Evolutionary conservation across 2,329 filamentous ascomycete species (phyloP).

Genomic region (Orbilia javanica): DNA sequence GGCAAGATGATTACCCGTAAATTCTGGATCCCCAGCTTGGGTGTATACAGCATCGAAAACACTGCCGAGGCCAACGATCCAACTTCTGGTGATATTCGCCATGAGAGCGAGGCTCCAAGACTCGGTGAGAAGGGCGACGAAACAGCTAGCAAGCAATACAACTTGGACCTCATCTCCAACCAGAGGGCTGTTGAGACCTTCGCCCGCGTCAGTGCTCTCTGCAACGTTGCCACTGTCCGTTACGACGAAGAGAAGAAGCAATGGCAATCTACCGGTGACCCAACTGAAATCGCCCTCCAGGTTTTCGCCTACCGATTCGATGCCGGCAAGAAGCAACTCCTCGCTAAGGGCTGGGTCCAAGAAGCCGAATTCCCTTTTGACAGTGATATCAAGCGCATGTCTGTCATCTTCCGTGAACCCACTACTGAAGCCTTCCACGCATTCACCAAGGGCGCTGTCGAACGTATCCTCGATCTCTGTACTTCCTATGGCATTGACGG

Average conservation of each 20-base stretch:
- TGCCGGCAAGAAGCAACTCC: conserved; percentile 72
- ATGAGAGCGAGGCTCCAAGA: conserved; percentile 67
- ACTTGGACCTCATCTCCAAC: conserved; percentile 43
- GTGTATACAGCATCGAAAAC: conserved; percentile 72
- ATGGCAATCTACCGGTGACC: conserved; percentile 74
- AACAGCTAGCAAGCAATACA: conserved; percentile 35
- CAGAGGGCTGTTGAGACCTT: conserved; percentile 37
- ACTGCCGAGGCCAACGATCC: conserved; percentile 73
- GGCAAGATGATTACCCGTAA: conserved; percentile 75
- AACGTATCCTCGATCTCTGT: conserved; percentile 76
- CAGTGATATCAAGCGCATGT: conserved; percentile 75
- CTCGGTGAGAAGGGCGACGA: conserved; percentile 63
- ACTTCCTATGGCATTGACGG: conserved; percentile 68
- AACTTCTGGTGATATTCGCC: conserved; percentile 69
- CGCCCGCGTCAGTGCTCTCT: conserved; percentile 66
- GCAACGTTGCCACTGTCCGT: conserved; percentile 75
- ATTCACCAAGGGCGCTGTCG: conserved; percentile 77
- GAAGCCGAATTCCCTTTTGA: conserved; percentile 80
- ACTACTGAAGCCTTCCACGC: conserved; percentile 32
- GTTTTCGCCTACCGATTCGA: conserved; percentile 79
- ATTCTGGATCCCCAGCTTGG: conserved; percentile 72
- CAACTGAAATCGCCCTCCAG: conserved; percentile 76
- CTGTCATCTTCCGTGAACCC: conserved; percentile 59
- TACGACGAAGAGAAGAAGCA: conserved; percentile 66
- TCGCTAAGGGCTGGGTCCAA: conserved; percentile 69